These are phyloP conservation scores for Acacia confusa DNA, from an alignment of 306 rosid species.

Conservation along the genomic window DNA sequence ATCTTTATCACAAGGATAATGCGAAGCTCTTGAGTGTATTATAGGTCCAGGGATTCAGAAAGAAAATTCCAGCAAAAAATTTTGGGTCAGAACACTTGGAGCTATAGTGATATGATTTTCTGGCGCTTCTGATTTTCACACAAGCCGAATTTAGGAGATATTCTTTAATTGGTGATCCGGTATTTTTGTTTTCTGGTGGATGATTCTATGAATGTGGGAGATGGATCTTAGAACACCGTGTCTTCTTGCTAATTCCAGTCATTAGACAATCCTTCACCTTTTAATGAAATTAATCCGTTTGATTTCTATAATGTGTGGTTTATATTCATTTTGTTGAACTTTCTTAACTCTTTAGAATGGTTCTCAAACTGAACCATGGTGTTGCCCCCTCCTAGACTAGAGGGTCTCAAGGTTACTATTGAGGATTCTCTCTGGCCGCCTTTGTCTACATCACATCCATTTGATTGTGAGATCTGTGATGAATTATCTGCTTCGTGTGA, in stretches of 20 bases:
- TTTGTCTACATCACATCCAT: not conserved
- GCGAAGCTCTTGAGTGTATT: not conserved
- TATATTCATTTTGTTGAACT: constrained; percentile 12
- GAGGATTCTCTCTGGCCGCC: constrained; percentile 11
- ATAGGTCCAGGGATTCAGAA: not conserved
- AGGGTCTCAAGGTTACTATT: not conserved
- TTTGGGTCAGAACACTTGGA: not conserved
- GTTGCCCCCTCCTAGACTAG: not conserved
- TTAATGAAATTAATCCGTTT: not conserved
- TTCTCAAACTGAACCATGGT: constrained; percentile 13
- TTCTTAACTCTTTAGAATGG: not conserved
- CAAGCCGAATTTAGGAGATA: not conserved
- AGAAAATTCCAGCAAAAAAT: not conserved
- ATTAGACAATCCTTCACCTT: not conserved
- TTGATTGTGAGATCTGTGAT: not conserved
- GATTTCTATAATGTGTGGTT: not conserved
- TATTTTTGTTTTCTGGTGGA: not conserved
- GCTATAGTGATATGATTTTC: not conserved
- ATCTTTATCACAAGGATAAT: not conserved
- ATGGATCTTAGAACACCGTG: not conserved
- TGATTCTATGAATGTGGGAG: not conserved
- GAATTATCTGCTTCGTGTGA: not conserved
- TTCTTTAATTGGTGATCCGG: not conserved
- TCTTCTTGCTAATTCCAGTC: not conserved
- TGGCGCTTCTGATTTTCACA: not conserved